Percentiles rank a stretch among this genome's conserved stretches.
Evolutionary conservation across 768 basidiomycete species (phyloP).

Genomic region (Boletus reticulatus): DNA sequence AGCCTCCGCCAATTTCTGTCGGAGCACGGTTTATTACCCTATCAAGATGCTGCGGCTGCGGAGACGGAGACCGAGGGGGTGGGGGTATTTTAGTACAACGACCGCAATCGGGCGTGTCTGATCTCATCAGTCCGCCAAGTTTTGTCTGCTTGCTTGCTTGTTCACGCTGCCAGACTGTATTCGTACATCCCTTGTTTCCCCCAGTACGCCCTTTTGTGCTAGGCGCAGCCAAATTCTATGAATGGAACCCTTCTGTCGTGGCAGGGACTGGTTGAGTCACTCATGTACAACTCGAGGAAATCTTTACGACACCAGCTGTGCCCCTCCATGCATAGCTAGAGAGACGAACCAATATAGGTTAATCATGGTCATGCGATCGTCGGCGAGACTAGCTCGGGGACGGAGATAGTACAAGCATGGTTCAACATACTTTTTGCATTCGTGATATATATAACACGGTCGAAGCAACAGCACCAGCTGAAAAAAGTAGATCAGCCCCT

Average conservation of each 20-base stretch:
- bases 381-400: background rate
- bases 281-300: no score
- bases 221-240: no score
- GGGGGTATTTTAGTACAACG: background rate
- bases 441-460: constrained; percentile 30
- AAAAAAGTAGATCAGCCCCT: constrained; percentile 20
- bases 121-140: no score
- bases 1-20: constrained; percentile 34
- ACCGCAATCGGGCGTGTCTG: background rate
- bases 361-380: background rate
- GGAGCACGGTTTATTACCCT: constrained; percentile 4
- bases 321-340: no score
- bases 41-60: background rate
- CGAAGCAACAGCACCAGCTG: constrained; percentile 22
- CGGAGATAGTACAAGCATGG: constrained; percentile 6
- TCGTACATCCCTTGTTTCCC: no score
- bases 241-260: no score
- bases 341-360: constrained; percentile 4
- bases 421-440: constrained; percentile 31
- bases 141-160: no score
- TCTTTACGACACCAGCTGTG: no score
- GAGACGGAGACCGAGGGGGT: background rate
- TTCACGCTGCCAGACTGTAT: no score
- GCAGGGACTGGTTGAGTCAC: no score
- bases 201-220: no score